A percentile compares a stretch with the other conserved stretches of the same genome.
Conservation (phyloP, 108 stramenopile genomes). For the Seminavis robusta region DNA sequence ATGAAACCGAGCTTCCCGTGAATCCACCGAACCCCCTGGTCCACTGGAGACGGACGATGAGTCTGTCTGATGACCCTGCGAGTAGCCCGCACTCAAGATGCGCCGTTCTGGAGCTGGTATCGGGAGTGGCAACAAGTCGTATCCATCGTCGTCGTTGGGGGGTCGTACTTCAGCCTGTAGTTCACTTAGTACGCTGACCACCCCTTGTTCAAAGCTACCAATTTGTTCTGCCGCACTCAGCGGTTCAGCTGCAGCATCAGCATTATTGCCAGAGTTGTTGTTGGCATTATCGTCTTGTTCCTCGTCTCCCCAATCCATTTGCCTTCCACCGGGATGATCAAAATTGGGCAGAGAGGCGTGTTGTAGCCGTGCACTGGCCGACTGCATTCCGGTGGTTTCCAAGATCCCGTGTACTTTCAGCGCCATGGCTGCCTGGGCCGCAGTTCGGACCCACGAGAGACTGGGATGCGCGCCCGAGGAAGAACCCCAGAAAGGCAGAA, state of each 20-base stretch:
- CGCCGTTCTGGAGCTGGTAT: conserved; percentile 70
- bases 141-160: conserved; percentile 50
- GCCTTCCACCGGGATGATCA: conserved; percentile 42
- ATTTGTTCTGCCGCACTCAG: not conserved
- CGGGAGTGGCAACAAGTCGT: conserved; percentile 79
- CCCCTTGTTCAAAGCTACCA: conserved; percentile 67
- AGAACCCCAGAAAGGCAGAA: conserved; percentile 4
- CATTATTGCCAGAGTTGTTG: not conserved
- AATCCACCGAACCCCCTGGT: not conserved
- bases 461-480: conserved; percentile 33
- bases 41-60: conserved; percentile 1
- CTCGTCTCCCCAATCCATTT: conserved; percentile 52
- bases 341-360: conserved; percentile 83
- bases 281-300: conserved; percentile 21
- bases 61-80: too few relatives aligned
- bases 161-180: conserved; percentile 15
- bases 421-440: conserved; percentile 82
- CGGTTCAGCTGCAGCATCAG: not conserved
- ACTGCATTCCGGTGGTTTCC: conserved; percentile 77
- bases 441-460: conserved; percentile 80
- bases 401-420: conserved; percentile 84
- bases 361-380: conserved; percentile 80
- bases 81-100: conserved; percentile 51
- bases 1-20: conserved; percentile 26
- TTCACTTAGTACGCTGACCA: conserved; percentile 58